A percentile compares a stretch with the other conserved stretches of the same genome.
These are phyloP conservation scores for Nannizziopsis arthrosporioides DNA, from an alignment of 2,329 filamentous ascomycete genomes.

Conservation along the genomic window DNA sequence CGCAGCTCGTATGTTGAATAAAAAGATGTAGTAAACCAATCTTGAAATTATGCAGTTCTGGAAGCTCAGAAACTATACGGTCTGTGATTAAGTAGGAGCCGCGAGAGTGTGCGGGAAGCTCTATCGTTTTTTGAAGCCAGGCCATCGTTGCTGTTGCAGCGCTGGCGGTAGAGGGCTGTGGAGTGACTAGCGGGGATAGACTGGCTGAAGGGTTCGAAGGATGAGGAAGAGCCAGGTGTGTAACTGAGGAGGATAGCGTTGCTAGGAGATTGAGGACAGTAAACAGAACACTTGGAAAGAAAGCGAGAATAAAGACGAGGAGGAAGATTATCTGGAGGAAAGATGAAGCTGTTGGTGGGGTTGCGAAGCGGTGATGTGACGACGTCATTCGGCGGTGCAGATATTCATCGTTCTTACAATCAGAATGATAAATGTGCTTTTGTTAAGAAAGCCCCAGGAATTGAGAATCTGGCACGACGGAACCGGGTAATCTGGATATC, in stretches of 20 bases:
- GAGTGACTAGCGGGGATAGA: conserved; percentile 25
- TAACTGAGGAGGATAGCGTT: conserved; percentile 17
- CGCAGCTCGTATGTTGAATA: conserved; percentile 89
- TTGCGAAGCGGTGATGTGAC: conserved; percentile 3
- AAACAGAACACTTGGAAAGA: conserved; percentile 37
- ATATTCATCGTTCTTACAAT: too few species aligned
- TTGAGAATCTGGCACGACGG: not conserved
- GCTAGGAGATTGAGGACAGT: conserved; percentile 3
- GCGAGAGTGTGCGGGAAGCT: conserved; percentile 61
- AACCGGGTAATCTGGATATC: too few species aligned
- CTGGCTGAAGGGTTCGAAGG: conserved; percentile 23
- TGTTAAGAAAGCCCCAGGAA: not conserved
- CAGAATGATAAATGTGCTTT: too few species aligned
- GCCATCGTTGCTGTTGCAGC: conserved; percentile 9
- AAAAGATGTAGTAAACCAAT: conserved; percentile 80
- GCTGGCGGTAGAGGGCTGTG: conserved; percentile 14
- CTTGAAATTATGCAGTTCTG: conserved; percentile 73
- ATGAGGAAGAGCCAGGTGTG: conserved; percentile 19
- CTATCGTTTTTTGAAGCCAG: conserved; percentile 78
- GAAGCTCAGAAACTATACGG: conserved; percentile 56
- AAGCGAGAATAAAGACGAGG: conserved; percentile 38
- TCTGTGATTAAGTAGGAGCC: conserved; percentile 87
- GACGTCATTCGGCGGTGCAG: conserved; percentile 10
- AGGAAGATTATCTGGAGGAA: conserved; percentile 34
- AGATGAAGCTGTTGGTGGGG: conserved; percentile 14